A percentile compares a stretch with the other conserved stretches of the same genome.
These are phyloP conservation scores for Fusarium ramigenum DNA, from an alignment of 2,329 filamentous ascomycete species.

Conservation along the genomic window DNA sequence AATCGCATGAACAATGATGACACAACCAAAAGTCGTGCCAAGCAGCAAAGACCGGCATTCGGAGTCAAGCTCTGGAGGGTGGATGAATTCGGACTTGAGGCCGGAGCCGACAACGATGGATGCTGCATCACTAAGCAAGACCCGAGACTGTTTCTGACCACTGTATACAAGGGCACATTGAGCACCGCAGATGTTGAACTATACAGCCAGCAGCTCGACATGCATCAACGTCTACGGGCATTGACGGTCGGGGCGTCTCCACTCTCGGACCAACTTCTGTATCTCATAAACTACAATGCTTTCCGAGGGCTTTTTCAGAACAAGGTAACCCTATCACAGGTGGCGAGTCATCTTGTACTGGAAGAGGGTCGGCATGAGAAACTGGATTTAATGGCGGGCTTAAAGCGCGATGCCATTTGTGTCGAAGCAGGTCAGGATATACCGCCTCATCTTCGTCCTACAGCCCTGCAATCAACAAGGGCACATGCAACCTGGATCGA, in stretches of 20 bases:
- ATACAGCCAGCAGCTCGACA: slow-evolving; percentile 2
- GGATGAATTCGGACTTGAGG: neutral
- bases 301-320: slow-evolving; percentile 6
- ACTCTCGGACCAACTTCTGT: neutral
- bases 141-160: neutral
- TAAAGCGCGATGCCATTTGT: slow-evolving; percentile 6
- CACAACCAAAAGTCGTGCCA: neutral
- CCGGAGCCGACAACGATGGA: no score
- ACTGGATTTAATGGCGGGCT: slow-evolving; percentile 1
- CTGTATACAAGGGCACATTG: neutral
- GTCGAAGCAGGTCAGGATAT: neutral
- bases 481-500: slow-evolving; percentile 7
- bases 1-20: neutral
- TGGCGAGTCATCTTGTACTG: neutral
- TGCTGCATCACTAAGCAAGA: neutral
- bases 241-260: neutral
- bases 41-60: neutral
- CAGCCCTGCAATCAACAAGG: neutral
- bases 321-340: neutral
- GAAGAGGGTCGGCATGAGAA: neutral
- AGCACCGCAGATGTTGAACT: neutral
- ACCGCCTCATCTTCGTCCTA: neutral
- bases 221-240: neutral
- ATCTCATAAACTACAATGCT: slow-evolving; percentile 12
- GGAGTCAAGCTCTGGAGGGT: slow-evolving; percentile 15